These are phyloP conservation scores for Populus hybrid DNA, from an alignment of 441 rosid species.

Conservation along the genomic window DNA sequence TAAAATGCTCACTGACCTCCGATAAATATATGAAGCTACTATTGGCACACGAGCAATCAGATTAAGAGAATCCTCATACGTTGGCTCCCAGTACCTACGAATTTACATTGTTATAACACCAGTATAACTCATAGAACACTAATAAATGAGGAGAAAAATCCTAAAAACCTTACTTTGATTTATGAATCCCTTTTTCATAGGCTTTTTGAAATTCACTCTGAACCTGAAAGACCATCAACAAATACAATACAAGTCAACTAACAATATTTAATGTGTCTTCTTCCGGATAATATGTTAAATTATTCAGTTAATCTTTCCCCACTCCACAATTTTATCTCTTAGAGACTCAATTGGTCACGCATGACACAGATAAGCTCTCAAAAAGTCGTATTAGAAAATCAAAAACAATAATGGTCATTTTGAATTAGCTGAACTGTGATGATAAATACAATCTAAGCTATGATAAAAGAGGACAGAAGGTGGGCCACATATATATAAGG, in stretches of 20 bases:
- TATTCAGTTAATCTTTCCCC: not conserved
- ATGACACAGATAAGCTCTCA: not conserved
- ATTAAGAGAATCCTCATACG: conserved; percentile 86
- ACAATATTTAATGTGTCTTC: not conserved
- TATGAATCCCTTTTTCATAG: conserved; percentile 82
- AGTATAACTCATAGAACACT: conserved; percentile 4
- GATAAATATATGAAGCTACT: conserved; percentile 86
- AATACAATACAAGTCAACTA: not conserved
- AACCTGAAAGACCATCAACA: conserved; percentile 50
- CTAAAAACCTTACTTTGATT: conserved; percentile 63
- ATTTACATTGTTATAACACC: conserved; percentile 12
- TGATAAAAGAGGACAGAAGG: not conserved
- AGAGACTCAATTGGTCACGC: not conserved
- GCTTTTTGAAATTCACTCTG: conserved; percentile 98
- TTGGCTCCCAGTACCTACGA: conserved; percentile 93
- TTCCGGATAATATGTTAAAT: not conserved
- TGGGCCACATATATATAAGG: not conserved
- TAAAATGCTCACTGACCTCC: conserved; percentile 53
- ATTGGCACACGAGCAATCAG: conserved; percentile 85
- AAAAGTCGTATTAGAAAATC: not conserved
- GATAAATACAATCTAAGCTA: no score
- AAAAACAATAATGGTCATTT: not conserved
- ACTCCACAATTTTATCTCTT: not conserved
- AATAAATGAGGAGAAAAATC: conserved; percentile 13
- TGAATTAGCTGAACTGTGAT: no score